A percentile compares a stretch with the other conserved stretches of the same genome.
Evolutionary conservation across 257 asterid genomes (phyloP).

Genomic region (Petunia secreta): DNA sequence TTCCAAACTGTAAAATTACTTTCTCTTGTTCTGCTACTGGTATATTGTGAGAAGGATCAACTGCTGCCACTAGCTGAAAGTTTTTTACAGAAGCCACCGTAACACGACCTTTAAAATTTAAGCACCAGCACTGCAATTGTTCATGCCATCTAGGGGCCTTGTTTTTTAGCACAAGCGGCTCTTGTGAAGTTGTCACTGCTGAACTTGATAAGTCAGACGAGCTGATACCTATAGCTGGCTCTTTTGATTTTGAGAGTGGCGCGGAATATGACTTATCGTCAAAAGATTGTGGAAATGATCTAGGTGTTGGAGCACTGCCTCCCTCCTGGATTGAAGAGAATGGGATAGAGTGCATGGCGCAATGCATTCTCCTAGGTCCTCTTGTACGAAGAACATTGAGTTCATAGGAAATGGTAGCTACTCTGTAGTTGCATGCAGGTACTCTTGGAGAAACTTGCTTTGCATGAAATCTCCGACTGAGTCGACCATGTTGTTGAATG

Average conservation of each 20-base stretch:
- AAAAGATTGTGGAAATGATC: conserved; percentile 47
- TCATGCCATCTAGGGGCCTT: conserved; percentile 97
- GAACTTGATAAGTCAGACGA: conserved; percentile 37
- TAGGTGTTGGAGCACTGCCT: conserved; percentile 85
- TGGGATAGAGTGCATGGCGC: conserved; percentile 75
- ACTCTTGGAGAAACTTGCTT: conserved; percentile 83
- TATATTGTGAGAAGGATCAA: conserved; percentile 57
- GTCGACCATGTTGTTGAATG: conserved; percentile 43
- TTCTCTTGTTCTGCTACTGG: conserved; percentile 77
- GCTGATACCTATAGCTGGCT: conserved; percentile 35
- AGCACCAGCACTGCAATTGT: conserved; percentile 94
- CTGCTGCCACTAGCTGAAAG: conserved; percentile 87
- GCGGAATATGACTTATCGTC: conserved; percentile 44
- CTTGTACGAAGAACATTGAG: conserved; percentile 91
- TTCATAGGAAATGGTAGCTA: conserved; percentile 70
- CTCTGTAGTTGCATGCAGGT: conserved; percentile 67
- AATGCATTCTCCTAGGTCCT: conserved; percentile 92
- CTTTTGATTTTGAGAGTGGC: conserved; percentile 40
- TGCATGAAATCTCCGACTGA: conserved; percentile 66
- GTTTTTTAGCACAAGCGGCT: conserved; percentile 71
- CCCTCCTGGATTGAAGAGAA: conserved; percentile 79
- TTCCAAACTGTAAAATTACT: conserved; percentile 87
- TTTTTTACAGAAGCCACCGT: conserved; percentile 93
- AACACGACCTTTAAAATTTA: conserved; percentile 93
- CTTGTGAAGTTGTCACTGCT: conserved; percentile 23